Conservation (phyloP, 1,284 basidiomycete genomes). For the Cutaneotrichosporon arboriforme region DNA sequence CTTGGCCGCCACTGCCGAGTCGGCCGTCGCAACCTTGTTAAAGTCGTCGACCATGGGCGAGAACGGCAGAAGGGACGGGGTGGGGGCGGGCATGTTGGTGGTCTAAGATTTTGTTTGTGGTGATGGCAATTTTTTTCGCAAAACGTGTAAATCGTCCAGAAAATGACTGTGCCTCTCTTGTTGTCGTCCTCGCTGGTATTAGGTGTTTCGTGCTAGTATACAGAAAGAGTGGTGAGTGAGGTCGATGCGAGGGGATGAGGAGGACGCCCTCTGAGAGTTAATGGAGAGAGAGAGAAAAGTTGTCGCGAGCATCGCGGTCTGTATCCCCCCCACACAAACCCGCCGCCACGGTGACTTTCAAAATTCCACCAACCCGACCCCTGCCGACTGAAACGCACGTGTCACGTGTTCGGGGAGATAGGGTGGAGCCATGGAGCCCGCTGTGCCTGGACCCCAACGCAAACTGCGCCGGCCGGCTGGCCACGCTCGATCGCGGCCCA, state of each 20-base stretch:
- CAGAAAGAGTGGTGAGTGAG: constrained; percentile 1
- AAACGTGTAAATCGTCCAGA: too few relatives aligned
- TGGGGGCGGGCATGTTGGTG: constrained; percentile 19
- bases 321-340: too few relatives aligned
- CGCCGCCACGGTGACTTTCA: too few relatives aligned
- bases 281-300: not conserved
- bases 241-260: not conserved
- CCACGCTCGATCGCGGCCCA: too few relatives aligned
- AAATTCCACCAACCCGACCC: too few relatives aligned
- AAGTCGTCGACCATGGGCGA: constrained; percentile 36
- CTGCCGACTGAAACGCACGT: too few relatives aligned
- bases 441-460: too few relatives aligned
- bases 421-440: too few relatives aligned
- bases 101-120: too few relatives aligned
- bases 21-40: constrained; percentile 36
- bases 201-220: constrained; percentile 1
- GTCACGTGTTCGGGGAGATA: too few relatives aligned
- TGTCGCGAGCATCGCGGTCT: too few relatives aligned
- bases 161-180: not conserved
- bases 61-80: constrained; percentile 36
- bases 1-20: constrained; percentile 45
- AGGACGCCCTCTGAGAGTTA: not conserved
- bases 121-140: not conserved
- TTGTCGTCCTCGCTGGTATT: not conserved
- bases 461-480: too few relatives aligned